Evolutionary conservation across 2,329 filamentous ascomycete genomes (phyloP).

Genomic region (Boeremia lycopersici): DNA sequence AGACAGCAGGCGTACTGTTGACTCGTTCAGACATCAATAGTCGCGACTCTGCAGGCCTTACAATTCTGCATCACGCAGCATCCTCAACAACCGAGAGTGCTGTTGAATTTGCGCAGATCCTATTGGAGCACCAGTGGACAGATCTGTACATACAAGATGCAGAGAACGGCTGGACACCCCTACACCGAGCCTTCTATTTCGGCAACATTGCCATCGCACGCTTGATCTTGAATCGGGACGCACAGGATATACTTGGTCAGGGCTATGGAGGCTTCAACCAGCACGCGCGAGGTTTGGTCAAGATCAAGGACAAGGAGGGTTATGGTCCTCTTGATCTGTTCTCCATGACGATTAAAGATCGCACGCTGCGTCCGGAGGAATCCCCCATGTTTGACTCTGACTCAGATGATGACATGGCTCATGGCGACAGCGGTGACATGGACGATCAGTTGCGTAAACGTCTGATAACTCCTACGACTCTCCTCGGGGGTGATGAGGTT

Average conservation of each 20-base stretch:
- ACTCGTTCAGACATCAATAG: constrained; percentile 78
- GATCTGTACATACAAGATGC: constrained; percentile 87
- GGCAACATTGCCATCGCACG: constrained; percentile 88
- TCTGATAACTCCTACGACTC: constrained; percentile 35
- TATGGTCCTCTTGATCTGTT: constrained; percentile 95
- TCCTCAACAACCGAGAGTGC: constrained; percentile 75
- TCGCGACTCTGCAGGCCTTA: constrained; percentile 80
- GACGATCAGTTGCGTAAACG: constrained; percentile 37
- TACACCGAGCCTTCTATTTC: constrained; percentile 88
- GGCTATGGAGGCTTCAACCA: constrained; percentile 63
- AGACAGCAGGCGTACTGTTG: constrained; percentile 47
- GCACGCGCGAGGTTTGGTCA: constrained; percentile 78
- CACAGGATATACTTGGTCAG: constrained; percentile 67
- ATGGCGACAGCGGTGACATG: constrained; percentile 52
- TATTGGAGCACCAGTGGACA: constrained; percentile 80
- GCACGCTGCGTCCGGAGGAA: constrained; percentile 61
- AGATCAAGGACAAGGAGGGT: constrained; percentile 93
- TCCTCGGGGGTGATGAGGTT: constrained; percentile 76
- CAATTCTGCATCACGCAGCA: constrained; percentile 81
- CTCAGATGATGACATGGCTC: constrained; percentile 57
- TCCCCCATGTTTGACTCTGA: constrained; percentile 53
- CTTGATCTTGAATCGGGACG: constrained; percentile 78
- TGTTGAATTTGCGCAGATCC: constrained; percentile 73
- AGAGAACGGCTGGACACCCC: constrained; percentile 94
- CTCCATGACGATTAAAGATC: constrained; percentile 80